Evolutionary conservation across 2,329 filamentous ascomycete genomes (phyloP).

Genomic region (Nemania sp.): DNA sequence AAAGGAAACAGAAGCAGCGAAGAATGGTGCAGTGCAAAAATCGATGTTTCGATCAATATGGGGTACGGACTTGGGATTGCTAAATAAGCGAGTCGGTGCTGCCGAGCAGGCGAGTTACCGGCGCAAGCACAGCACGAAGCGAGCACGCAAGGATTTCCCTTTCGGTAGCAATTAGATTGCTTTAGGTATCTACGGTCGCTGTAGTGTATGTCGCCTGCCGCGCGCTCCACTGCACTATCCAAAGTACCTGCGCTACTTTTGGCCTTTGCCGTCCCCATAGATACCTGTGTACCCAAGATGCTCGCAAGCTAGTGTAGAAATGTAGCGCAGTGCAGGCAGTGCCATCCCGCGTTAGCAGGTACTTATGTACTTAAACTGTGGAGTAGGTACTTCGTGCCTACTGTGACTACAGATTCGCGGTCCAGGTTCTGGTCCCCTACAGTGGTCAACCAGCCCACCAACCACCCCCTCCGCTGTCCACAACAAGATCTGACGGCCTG

Average conservation of each 20-base stretch:
- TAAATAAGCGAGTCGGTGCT: constrained; percentile 22
- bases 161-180: constrained; percentile 10
- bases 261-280: no score
- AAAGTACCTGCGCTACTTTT: no score
- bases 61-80: background rate
- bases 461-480: background rate
- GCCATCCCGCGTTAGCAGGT: background rate
- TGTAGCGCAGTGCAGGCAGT: no score
- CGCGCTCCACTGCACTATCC: no score
- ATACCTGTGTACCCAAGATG: no score
- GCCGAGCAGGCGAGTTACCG: constrained; percentile 19
- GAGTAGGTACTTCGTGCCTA: background rate
- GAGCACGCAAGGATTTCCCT: constrained; percentile 19
- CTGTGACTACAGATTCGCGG: background rate
- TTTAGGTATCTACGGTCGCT: no score
- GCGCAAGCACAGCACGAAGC: constrained; percentile 7
- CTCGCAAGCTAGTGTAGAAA: no score
- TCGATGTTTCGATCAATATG: background rate
- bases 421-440: background rate
- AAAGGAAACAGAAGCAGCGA: background rate
- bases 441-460: no score
- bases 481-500: background rate
- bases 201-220: background rate
- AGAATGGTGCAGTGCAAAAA: background rate
- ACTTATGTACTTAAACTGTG: background rate